These are phyloP conservation scores for Clohesyomyces aquaticus DNA, from an alignment of 495 filamentous ascomycete species.

Conservation along the genomic window DNA sequence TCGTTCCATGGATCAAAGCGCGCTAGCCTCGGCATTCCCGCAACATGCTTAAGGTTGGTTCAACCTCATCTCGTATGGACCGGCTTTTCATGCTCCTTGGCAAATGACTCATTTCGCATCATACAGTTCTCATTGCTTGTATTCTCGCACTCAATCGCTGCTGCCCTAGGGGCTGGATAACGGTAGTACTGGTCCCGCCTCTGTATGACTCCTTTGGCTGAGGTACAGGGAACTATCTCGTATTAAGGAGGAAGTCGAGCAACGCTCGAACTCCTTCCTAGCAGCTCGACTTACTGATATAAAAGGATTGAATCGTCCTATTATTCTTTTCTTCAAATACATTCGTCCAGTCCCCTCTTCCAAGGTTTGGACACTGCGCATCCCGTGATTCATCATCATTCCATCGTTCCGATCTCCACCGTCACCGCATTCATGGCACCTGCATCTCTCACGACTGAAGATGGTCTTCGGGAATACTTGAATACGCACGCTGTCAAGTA, in stretches of 20 bases:
- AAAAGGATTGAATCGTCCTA: neutral
- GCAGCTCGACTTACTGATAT: neutral
- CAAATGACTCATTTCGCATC: constrained; percentile 16
- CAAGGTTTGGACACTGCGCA: neutral
- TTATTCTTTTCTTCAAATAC: neutral
- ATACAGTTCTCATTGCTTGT: neutral
- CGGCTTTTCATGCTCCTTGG: no score
- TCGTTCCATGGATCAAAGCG: no score
- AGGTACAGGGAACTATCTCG: neutral
- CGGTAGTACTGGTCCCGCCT: neutral
- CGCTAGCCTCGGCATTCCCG: no score
- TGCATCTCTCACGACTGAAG: constrained; percentile 20
- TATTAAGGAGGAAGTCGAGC: neutral
- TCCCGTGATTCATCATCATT: neutral
- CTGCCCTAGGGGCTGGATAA: neutral
- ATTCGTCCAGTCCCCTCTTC: neutral
- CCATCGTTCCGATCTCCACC: neutral
- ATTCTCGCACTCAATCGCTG: neutral
- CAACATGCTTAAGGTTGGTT: no score
- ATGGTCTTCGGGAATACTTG: constrained; percentile 32
- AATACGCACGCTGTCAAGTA: constrained; percentile 8
- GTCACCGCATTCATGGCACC: neutral
- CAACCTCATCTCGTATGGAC: no score
- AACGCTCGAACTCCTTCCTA: neutral
- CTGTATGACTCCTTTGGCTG: neutral